Base-by-base conservation (phyloP, 2,329 filamentous ascomycete species). In the Aspergillus sp. region DNA sequence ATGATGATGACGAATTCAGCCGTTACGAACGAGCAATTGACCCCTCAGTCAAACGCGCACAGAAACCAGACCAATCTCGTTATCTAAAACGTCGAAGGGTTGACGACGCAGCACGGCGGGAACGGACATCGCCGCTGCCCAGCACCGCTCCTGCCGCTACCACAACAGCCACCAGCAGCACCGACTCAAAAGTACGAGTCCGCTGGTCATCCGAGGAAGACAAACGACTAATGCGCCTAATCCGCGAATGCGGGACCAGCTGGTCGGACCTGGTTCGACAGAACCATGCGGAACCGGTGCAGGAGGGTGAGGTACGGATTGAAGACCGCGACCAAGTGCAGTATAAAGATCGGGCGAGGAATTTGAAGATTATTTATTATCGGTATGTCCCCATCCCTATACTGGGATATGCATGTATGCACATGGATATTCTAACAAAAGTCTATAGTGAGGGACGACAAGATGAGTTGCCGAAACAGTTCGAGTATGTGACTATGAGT, bases 291-390 rank as follows among this genome's bases (percentile, higher is more conserved):
- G 58, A 59, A 13, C 67, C 66, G 2, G 55, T 46, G 4, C 33
- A 56, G 45, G 42, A 64, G 43, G 62, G 63, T 30, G 58, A 63
- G 9, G 61, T 61, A 2, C 44, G 62, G 38, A 57, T 78, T 15
- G 48, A 46, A 3, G 51, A 55, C 2, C 69, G 80, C 2, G 67
- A 62, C 5, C 76, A 82, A 50, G 76, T 79, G 2, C 75, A 79
- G 41, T 51, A 82, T 6, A 79, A 78, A 54, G 76, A 79, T 52
- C 74, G 73, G 50, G 79, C 77, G 3, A 69, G 79, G 44, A 80
- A 79, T 50, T 61, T 82, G 49, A 78, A 77, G 57, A 63, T 71
- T 37, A 63, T 63, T 6, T 71, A 59, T 45, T 46, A 75, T 3
- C 70, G 69, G 73, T 49, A 46, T 39, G 44, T 52, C 19, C 19